Conservation (phyloP, 2,329 filamentous ascomycete genomes). For the Aureobasidium sp. region DNA sequence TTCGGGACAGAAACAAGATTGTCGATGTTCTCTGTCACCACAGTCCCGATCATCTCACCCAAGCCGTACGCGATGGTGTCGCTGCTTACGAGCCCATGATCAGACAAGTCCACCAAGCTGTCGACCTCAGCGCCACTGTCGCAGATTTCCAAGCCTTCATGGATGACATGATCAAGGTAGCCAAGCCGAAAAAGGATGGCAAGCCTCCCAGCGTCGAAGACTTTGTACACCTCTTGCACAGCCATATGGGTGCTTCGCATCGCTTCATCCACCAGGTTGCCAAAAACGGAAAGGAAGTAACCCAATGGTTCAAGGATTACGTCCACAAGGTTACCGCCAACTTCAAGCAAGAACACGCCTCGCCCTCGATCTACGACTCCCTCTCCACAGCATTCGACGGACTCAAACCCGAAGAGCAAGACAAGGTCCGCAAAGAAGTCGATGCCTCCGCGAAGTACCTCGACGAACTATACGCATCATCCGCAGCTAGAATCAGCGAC, state of each 20-base stretch:
- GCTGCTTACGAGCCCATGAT: conserved; percentile 69
- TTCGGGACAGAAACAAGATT: conserved; percentile 67
- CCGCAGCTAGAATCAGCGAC: conserved; percentile 48
- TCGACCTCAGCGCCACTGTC: conserved; percentile 65
- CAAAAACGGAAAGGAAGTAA: conserved; percentile 60
- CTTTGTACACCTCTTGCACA: conserved; percentile 59
- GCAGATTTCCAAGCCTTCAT: conserved; percentile 62
- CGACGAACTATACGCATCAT: conserved; percentile 46
- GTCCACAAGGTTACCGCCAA: conserved; percentile 50
- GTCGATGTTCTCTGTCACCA: conserved; percentile 59
- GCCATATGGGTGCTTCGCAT: conserved; percentile 58
- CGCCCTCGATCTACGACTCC: conserved; percentile 15
- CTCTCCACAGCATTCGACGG: conserved; percentile 37
- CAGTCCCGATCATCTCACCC: conserved; percentile 66
- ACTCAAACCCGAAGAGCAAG: conserved; percentile 44
- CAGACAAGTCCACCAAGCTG: conserved; percentile 59
- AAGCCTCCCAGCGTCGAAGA: conserved; percentile 59
- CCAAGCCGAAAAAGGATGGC: conserved; percentile 28
- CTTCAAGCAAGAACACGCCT: conserved; percentile 40
- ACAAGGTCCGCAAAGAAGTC: conserved; percentile 44
- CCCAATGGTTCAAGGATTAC: conserved; percentile 55
- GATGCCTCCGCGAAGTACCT: conserved; percentile 59
- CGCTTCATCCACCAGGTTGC: conserved; percentile 65
- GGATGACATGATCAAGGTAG: conserved; percentile 59
- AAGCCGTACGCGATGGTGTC: conserved; percentile 57